Evolutionary conservation across 1,284 basidiomycete genomes (phyloP).

Genomic region (Moesziomyces globuligerus): DNA sequence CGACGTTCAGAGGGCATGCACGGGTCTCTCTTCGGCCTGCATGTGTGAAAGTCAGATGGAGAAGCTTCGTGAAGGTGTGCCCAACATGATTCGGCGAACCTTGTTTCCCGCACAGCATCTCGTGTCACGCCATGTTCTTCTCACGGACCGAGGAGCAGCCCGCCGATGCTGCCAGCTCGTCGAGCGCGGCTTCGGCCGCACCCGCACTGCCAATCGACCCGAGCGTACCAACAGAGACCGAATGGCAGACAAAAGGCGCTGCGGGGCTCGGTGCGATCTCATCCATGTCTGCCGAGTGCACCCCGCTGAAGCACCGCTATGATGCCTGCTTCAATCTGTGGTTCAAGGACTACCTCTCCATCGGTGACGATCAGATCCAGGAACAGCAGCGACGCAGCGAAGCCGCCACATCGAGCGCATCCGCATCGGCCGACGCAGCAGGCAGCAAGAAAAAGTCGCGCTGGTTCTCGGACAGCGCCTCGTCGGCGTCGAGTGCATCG

Average conservation of each 20-base stretch:
- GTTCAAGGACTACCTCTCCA: constrained; percentile 87
- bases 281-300: constrained; percentile 79
- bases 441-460: constrained; percentile 28
- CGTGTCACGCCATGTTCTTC: constrained; percentile 21
- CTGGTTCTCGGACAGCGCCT: constrained; percentile 36
- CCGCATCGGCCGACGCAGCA: constrained; percentile 2
- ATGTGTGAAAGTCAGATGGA: too few species aligned
- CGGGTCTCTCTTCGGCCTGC: too few species aligned
- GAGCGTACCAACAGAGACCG: constrained; percentile 2
- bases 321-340: constrained; percentile 94
- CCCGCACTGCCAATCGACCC: constrained; percentile 1
- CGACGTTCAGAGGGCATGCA: too few species aligned
- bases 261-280: constrained; percentile 58
- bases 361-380: constrained; percentile 54
- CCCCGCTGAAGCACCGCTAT: constrained; percentile 86
- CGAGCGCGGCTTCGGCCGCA: constrained; percentile 8
- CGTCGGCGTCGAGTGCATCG: constrained; percentile 8
- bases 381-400: constrained; percentile 67
- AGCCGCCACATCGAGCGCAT: constrained; percentile 61
- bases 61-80: too few species aligned
- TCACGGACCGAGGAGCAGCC: constrained; percentile 15
- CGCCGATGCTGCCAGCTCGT: constrained; percentile 6
- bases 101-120: too few species aligned
- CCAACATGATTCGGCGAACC: too few species aligned
- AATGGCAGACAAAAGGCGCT: constrained; percentile 32